Base-by-base conservation (phyloP, 2,329 filamentous ascomycete genomes). In the Venturia nashicola region DNA sequence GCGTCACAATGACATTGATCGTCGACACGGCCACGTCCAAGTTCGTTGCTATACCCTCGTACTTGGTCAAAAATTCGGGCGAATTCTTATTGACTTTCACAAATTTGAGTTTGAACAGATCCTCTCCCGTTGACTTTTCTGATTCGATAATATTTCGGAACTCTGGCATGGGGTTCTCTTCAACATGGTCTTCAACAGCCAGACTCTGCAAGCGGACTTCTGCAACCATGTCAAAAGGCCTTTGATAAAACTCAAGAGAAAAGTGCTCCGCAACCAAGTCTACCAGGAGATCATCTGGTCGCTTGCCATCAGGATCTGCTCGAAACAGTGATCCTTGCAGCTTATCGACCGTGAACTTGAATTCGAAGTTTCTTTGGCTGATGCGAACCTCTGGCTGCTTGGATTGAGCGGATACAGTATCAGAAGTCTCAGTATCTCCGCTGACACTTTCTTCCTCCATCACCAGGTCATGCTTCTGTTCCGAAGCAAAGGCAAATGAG, bases 71-170 rank as follows among this genome's bases (percentile, higher is more conserved):
- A 70, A 97, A 96, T 71, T 99, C 93, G 0, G 95, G 95, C 2
- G 94, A 97, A 61, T 91, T 85, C 40, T 85, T 87, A 70, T 94
- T 97, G 65, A 97, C 91, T 72, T 89, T 91, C 66, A 91, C 82
- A 70, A 96, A 96, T 71, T 93, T 96, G 69, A 99, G 83, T 61
- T 87, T 86, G 68, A 99, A 90, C 14, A 99, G 82, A 69, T 95
- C 85, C 66, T 86, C 91, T 65, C 89, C 84, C 66, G 90, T 86
- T 65, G 89, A 84, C 34, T 88, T 86, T 71, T 96, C 93, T 0
- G 94, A 97, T 0, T 92, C 96, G n/a, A 99, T 85, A 61, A 99
- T 95, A 34, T 93, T 93, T 76, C 94, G 96, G 80, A 99, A 99
- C 71, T 97, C 93, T 8, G 88, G 87, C 0, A 90, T 79, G 0